Evolutionary conservation across 2,329 filamentous ascomycete species (phyloP).

Genomic region (Gnomoniopsis smithogilvyi): DNA sequence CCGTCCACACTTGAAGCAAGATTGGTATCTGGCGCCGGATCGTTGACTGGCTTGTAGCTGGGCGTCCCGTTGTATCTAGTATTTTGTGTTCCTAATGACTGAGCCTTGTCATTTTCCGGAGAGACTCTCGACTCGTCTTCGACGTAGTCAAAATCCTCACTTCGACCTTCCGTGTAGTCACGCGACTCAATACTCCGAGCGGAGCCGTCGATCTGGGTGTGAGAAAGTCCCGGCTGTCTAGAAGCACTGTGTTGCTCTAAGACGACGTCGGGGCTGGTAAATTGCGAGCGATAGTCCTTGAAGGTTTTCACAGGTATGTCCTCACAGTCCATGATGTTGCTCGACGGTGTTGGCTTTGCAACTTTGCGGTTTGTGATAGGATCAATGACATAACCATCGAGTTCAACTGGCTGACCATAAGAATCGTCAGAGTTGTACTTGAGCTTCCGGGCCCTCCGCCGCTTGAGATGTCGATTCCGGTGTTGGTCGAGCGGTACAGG

Average conservation of each 20-base stretch:
- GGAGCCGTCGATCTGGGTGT: slow-evolving; percentile 28
- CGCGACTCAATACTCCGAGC: slow-evolving; percentile 26
- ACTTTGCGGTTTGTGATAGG: slow-evolving; percentile 58
- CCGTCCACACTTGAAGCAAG: slow-evolving; percentile 20
- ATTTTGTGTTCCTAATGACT: neutral
- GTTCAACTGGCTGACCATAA: slow-evolving; percentile 9
- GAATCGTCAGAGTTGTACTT: neutral
- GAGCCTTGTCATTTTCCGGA: neutral
- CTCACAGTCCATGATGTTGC: slow-evolving; percentile 16
- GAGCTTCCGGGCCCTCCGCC: neutral
- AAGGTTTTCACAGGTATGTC: slow-evolving; percentile 29
- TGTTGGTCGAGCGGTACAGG: neutral
- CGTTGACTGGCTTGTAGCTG: slow-evolving; percentile 18
- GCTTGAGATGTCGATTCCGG: neutral
- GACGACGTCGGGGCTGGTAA: slow-evolving; percentile 23
- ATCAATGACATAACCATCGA: slow-evolving; percentile 45
- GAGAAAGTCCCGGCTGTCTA: slow-evolving; percentile 2
- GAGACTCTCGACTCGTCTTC: slow-evolving; percentile 9
- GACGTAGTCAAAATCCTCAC: slow-evolving; percentile 2
- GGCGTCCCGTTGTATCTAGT: slow-evolving; percentile 28
- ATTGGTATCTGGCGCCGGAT: slow-evolving; percentile 14
- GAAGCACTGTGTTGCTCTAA: slow-evolving; percentile 19
- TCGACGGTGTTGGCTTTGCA: slow-evolving; percentile 23
- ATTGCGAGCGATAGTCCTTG: slow-evolving; percentile 33
- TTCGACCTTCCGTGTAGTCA: neutral